Base-by-base conservation (phyloP, 1,284 basidiomycete species). In the Sanghuangporus weigelae region DNA sequence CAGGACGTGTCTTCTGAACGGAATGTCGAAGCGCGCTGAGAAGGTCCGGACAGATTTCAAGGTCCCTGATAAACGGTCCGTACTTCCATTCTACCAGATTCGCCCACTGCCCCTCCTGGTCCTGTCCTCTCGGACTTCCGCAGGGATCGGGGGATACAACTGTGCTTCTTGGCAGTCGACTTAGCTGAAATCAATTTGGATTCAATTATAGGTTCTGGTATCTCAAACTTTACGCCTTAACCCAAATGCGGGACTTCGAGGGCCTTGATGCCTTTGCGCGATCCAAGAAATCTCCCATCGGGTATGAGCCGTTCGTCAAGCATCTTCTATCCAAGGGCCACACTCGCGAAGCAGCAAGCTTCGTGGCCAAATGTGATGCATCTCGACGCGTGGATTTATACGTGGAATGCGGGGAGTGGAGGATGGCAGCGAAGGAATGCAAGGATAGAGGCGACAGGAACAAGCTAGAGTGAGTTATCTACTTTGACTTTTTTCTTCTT, bases 261-360 rank as follows among this genome's bases (percentile, higher is more conserved):
- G 87, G 82, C 1, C 80, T 98, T 6, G 94, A 97, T 62, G 72
- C 80, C 0, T 96, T 97, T 72, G 85, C 93, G 0, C 90, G 87
- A 69, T 89, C 87, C 51, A 95, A 88, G 74, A 86, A 93, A 69
- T 94, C 91, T 73, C 96, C 97, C 0, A 97, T 98, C 66, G 96
- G 97, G 2, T 98, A 96, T 71, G 94, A 96, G 73, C 86, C 92
- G 0, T 97, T 96, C 73, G 95, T 97, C 19, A 86, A 84, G 57
- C 86, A 93, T 73, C 79, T 94, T 39, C 81, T 92, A 21, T 79
- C 85, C 57, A 85, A 86, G 59, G 90, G 89, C 0, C 83, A 92
- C 70, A 70, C 79, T 4, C 88, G 85, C 65, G 88, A 96, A 71
- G 95, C 93, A 1, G 77, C 84, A 0, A 67, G 77, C 3, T 97